Conservation (phyloP, 2,329 filamentous ascomycete genomes). For the Camptophora hylomeconis region DNA sequence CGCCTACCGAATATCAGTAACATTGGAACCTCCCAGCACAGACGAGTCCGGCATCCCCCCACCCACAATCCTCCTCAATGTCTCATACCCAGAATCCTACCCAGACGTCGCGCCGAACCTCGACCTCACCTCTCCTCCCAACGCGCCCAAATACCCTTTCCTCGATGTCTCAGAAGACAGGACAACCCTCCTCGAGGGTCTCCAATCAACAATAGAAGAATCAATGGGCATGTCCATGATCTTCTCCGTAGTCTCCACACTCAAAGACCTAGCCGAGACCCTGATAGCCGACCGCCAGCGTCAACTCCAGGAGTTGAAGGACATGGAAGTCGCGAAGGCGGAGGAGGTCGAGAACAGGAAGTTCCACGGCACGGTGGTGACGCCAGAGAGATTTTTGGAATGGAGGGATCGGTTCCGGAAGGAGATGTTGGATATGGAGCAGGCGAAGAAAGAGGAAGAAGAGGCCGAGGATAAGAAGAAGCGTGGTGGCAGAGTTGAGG, state of each 20-base stretch:
- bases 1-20: slow-evolving; percentile 74
- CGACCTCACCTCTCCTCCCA: slow-evolving; percentile 62
- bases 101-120: slow-evolving; percentile 76
- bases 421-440: slow-evolving; percentile 67
- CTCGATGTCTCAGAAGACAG: slow-evolving; percentile 76
- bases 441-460: slow-evolving; percentile 54
- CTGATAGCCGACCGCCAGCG: slow-evolving; percentile 63
- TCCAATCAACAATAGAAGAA: slow-evolving; percentile 70
- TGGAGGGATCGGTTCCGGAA: slow-evolving; percentile 68
- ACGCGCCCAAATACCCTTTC: slow-evolving; percentile 54
- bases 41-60: slow-evolving; percentile 48
- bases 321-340: slow-evolving; percentile 41
- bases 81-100: slow-evolving; percentile 81
- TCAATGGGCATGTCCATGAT: slow-evolving; percentile 97
- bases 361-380: slow-evolving; percentile 85
- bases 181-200: slow-evolving; percentile 53
- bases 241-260: slow-evolving; percentile 72
- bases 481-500: slow-evolving; percentile 55
- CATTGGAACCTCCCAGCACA: slow-evolving; percentile 62
- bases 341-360: slow-evolving; percentile 94
- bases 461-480: slow-evolving; percentile 72
- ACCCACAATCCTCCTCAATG: slow-evolving; percentile 64
- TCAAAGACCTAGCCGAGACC: slow-evolving; percentile 85
- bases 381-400: slow-evolving; percentile 66
- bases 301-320: slow-evolving; percentile 41